Conservation (phyloP, 768 basidiomycete species). For the Panellus pusillus region DNA sequence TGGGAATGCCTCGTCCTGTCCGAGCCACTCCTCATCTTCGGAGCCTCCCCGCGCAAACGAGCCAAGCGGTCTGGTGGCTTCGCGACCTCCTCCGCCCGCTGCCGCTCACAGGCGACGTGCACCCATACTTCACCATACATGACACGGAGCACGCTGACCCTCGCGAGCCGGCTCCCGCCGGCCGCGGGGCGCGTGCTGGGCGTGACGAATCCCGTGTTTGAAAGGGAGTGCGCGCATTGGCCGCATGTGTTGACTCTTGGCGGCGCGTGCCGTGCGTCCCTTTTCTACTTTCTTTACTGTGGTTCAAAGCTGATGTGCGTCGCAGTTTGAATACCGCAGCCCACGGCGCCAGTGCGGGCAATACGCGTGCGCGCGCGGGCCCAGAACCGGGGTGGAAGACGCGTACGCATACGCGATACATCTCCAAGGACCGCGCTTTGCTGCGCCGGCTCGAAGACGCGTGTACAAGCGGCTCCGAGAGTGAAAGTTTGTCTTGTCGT, state of each 20-base stretch:
- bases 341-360: conserved; percentile 17
- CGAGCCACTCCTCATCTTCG: conserved; percentile 87
- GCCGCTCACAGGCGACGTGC: conserved; percentile 9
- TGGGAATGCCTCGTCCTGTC: conserved; percentile 95
- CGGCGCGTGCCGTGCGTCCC: conserved; percentile 40
- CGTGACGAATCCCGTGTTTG: conserved; percentile 88
- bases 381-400: conserved; percentile 76
- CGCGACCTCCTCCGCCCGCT: conserved; percentile 85
- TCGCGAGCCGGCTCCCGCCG: conserved; percentile 84
- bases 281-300: neutral
- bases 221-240: conserved; percentile 80
- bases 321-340: conserved; percentile 22
- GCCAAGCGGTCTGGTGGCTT: conserved; percentile 91
- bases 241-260: conserved; percentile 76
- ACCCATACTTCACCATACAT: conserved; percentile 94
- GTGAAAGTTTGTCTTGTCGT: conserved; percentile 47
- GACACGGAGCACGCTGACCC: conserved; percentile 73
- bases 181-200: conserved; percentile 76
- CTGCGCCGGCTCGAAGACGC: conserved; percentile 74
- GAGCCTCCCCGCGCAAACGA: conserved; percentile 75
- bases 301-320: conserved; percentile 17
- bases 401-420: conserved; percentile 76
- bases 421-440: conserved; percentile 78
- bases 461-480: conserved; percentile 42
- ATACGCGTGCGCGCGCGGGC: conserved; percentile 39